phyloP scores from a whole-genome alignment of 129 eudicot genomes.

The Arctium lappa region DNA sequence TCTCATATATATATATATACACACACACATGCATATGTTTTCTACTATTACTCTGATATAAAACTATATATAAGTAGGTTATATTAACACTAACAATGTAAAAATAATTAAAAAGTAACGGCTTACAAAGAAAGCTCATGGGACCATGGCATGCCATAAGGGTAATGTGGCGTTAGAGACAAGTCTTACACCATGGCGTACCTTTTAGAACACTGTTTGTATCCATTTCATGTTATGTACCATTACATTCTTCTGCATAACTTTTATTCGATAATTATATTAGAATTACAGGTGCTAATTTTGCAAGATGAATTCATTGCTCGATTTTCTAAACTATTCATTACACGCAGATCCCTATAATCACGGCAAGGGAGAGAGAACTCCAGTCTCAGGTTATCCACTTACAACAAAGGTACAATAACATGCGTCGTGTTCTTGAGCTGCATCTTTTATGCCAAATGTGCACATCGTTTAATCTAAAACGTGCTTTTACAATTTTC shows the following conservation, averaged over 20 bases:
- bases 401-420: constrained; percentile 77
- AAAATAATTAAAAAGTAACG: too few relatives aligned
- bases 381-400: constrained; percentile 70
- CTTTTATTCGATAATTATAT: background rate
- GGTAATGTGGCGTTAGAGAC: background rate
- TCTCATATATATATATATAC: background rate
- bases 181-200: background rate
- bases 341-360: constrained; percentile 42
- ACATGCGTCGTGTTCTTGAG: background rate
- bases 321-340: background rate
- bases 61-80: background rate
- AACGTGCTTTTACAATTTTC: constrained; percentile 29
- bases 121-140: background rate
- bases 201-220: background rate
- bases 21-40: background rate
- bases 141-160: background rate
- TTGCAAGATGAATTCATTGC: background rate
- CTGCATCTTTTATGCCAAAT: background rate
- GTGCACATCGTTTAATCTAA: background rate
- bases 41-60: background rate
- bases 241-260: background rate
- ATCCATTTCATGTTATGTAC: background rate
- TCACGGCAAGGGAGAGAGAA: constrained; percentile 59
- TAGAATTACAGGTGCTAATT: background rate
- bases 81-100: background rate